Conservation (phyloP, 805 yeast genomes). For the Wickerhamiella allomyrinae region DNA sequence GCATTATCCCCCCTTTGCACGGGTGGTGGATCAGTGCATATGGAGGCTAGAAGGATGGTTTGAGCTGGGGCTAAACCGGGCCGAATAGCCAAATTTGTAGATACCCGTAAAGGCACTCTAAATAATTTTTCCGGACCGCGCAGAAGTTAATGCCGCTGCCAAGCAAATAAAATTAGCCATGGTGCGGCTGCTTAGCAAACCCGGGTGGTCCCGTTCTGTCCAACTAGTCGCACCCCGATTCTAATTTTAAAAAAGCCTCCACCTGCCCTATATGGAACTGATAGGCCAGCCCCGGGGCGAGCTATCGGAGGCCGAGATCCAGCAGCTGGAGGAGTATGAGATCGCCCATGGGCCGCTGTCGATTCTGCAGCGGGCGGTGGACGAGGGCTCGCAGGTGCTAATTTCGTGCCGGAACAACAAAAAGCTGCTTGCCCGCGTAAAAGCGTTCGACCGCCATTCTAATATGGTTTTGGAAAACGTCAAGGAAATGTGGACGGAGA, state of each 20-base stretch:
- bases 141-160: no score
- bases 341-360: slow-evolving; percentile 84
- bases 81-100: no score
- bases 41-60: no score
- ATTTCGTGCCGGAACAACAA: slow-evolving; percentile 88
- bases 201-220: neutral
- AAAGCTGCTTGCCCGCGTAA: slow-evolving; percentile 75
- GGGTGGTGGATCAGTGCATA: no score
- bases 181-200: neutral
- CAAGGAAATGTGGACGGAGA: slow-evolving; percentile 68
- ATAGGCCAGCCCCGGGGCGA: slow-evolving; percentile 48
- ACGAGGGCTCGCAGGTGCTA: slow-evolving; percentile 59
- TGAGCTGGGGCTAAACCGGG: no score
- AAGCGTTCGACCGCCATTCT: slow-evolving; percentile 92
- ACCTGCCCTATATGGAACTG: no score
- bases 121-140: no score
- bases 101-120: no score
- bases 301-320: slow-evolving; percentile 63
- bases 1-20: no score
- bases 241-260: no score
- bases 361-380: slow-evolving; percentile 69
- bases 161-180: no score
- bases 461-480: slow-evolving; percentile 87
- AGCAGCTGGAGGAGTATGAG: slow-evolving; percentile 77
- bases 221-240: neutral